Base-by-base conservation (phyloP, 2,329 filamentous ascomycete species). In the Myrmaecium sp. region DNA sequence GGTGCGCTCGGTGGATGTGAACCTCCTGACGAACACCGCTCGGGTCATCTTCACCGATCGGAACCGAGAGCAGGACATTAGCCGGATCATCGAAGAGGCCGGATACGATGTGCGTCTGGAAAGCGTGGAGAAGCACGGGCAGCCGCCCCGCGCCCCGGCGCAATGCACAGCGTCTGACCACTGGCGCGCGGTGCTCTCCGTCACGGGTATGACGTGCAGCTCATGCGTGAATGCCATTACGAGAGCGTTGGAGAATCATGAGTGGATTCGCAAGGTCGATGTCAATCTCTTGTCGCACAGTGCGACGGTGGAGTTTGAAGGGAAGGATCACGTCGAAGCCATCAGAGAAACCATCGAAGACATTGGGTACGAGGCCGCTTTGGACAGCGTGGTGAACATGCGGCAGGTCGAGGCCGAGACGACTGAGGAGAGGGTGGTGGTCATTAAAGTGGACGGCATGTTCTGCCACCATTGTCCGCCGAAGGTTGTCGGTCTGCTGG, bases 141-240 rank as follows among this genome's bases (percentile, higher is more conserved):
- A n/a, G 23, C 14, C 6, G 7, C 23, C 5, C 11, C 31, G 6
- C 9, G 6, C 7, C 5, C 13, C 21, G 5, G 12, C 22, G n/a
- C n/a, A n/a, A n/a, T n/a, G n/a, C n/a, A 28, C 31, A 11, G 30
- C 31, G 10, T 9, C 31, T 13, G 44, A 52, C 16, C 40, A 28
- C 27, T 51, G 47, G 47, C 38, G 31, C 28, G 59, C 56, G n/a
- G 55, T 57, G 5, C 54, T 64, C 32, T 55, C 58, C 9, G 58
- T 70, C 23, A 54, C 53, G 10, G 66, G 66, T 9, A 68, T 71
- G 63, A 69, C 64, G 3, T 70, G 65, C 39, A 61, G 62, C 27
- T 57, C 64, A 4, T 70, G 66, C 36, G 57, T 64, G 3, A 56
- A 54, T 8, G 51, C 55, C 14, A 52, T 70, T 25, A 60, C 53